These are phyloP conservation scores for Lachancea meyersii DNA, from an alignment of 805 yeast species.

Conservation along the genomic window DNA sequence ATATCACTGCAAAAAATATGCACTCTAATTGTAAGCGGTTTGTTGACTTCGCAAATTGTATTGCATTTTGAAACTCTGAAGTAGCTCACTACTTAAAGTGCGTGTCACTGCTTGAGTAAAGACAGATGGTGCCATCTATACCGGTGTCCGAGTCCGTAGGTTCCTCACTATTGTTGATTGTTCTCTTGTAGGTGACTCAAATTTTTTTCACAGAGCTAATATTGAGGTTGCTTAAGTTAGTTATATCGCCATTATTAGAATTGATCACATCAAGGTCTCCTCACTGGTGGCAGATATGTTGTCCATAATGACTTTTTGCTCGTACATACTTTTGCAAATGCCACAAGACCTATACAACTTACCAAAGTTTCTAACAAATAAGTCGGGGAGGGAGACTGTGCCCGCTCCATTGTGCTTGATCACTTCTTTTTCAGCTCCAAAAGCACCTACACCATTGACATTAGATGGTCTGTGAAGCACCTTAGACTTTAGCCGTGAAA, in stretches of 20 bases:
- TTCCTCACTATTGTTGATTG: not conserved
- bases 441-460: conserved; percentile 1
- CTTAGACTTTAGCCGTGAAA: not conserved
- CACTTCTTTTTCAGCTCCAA: conserved; percentile 1
- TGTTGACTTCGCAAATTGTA: not conserved
- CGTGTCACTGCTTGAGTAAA: not conserved
- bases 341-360: conserved; percentile 3
- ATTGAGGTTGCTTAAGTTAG: not conserved
- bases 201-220: not conserved
- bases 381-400: not conserved
- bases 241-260: not conserved
- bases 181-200: conserved; percentile 2
- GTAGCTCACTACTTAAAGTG: not conserved
- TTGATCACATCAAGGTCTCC: not conserved
- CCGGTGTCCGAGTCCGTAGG: not conserved
- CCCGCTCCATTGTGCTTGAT: conserved; percentile 2
- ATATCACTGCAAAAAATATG: not conserved
- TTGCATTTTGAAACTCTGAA: not conserved
- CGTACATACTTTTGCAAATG: conserved; percentile 1
- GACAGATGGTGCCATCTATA: not conserved
- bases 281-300: not conserved
- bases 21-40: not conserved
- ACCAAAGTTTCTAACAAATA: not conserved
- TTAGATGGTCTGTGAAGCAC: not conserved
- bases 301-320: not conserved